phyloP scores from a whole-genome alignment of 2,329 filamentous ascomycete genomes.

The Colletotrichum sp. region DNA sequence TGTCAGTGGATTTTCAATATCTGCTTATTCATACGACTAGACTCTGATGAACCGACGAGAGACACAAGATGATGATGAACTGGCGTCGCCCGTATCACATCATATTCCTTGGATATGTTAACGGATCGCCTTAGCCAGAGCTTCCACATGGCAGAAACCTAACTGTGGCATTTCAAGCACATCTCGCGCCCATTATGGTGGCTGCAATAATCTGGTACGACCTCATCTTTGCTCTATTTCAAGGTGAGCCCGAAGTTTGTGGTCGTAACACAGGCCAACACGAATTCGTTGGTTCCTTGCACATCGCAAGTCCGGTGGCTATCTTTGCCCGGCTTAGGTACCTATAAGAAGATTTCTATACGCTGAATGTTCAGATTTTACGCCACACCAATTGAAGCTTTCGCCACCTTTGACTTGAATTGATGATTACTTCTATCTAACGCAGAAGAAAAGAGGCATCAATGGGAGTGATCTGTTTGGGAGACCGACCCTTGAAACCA shows the following conservation, averaged over 20 bases:
- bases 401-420: background rate
- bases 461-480: accelerated
- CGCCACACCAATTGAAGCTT: background rate
- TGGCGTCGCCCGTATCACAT: accelerated
- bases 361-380: accelerated
- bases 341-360: background rate
- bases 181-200: accelerated
- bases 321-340: background rate
- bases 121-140: background rate
- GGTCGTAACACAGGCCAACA: accelerated
- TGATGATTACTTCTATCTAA: background rate
- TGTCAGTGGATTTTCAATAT: background rate
- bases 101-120: background rate
- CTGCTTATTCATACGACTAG: accelerated
- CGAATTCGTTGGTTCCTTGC: accelerated
- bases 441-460: background rate
- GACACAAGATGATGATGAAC: background rate
- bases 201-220: background rate
- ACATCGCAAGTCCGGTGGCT: accelerated
- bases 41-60: background rate
- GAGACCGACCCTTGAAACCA: background rate
- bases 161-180: accelerated
- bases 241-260: accelerated
- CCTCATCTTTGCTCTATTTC: accelerated
- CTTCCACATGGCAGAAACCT: accelerated